Conservation (phyloP, 2,329 filamentous ascomycete species). For the Colletotrichum gloeosporioides region DNA sequence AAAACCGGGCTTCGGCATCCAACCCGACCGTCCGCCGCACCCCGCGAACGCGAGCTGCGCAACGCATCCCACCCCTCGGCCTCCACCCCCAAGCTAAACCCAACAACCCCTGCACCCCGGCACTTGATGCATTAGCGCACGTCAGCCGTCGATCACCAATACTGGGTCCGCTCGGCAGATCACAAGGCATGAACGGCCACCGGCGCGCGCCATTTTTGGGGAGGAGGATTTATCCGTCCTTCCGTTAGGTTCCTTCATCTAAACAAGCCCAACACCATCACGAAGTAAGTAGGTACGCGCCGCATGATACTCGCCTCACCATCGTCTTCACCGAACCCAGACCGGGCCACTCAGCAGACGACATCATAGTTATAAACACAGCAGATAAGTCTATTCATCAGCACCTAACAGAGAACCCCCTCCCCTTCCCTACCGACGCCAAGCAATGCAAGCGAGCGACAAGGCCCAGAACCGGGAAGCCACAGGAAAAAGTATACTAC, state of each 20-base stretch:
- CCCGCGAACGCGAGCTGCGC: background rate
- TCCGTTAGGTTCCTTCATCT: background rate
- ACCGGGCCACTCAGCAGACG: background rate
- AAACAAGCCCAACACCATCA: background rate
- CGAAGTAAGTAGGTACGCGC: background rate
- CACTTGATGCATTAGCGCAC: constrained; percentile 5
- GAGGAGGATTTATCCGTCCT: background rate
- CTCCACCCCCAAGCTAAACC: background rate
- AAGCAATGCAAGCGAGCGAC: background rate
- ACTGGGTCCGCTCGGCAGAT: background rate
- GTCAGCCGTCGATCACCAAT: background rate
- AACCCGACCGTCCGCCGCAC: background rate
- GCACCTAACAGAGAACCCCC: background rate
- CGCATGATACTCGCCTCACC: background rate
- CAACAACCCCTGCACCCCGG: background rate
- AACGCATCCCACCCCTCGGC: background rate
- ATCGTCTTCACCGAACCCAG: background rate
- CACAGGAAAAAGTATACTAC: background rate
- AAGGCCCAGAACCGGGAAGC: background rate
- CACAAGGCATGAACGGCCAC: background rate
- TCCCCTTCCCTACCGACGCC: background rate
- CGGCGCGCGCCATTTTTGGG: background rate
- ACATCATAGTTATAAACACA: background rate
- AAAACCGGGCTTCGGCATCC: background rate
- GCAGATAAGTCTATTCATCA: background rate